Conservation (phyloP, 495 filamentous ascomycete species). For the Alectoria sarmentosa region DNA sequence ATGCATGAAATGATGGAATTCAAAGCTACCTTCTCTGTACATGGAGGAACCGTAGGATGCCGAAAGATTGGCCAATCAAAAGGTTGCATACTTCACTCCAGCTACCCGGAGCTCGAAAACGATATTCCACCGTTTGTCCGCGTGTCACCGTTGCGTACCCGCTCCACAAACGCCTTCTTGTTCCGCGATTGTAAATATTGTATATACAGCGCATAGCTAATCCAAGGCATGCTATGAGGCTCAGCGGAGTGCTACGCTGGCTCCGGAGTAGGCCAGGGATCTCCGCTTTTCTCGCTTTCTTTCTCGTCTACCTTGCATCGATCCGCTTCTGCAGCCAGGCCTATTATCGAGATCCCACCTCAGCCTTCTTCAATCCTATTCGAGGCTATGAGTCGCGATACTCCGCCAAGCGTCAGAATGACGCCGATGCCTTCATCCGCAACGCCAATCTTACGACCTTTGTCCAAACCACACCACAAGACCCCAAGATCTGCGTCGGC, state of each 20-base stretch:
- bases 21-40: too few relatives aligned
- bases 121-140: not conserved
- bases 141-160: not conserved
- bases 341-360: constrained; percentile 39
- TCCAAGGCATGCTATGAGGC: not conserved
- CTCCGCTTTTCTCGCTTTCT: constrained; percentile 25
- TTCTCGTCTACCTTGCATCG: constrained; percentile 29
- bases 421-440: constrained; percentile 34
- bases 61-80: too few relatives aligned
- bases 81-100: too few relatives aligned
- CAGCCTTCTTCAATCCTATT: constrained; percentile 37
- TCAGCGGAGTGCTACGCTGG: not conserved
- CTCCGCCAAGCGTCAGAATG: constrained; percentile 32
- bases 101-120: not conserved
- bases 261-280: constrained; percentile 6
- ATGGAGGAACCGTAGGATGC: not conserved
- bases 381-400: constrained; percentile 37
- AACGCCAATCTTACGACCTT: constrained; percentile 20
- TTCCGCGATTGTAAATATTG: not conserved
- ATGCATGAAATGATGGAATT: not conserved
- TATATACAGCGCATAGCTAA: not conserved
- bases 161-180: not conserved
- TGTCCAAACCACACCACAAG: constrained; percentile 11
- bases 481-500: constrained; percentile 31
- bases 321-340: constrained; percentile 28